Conservation (phyloP, 2,329 filamentous ascomycete genomes). For the Chrysoporthe austroafricana region DNA sequence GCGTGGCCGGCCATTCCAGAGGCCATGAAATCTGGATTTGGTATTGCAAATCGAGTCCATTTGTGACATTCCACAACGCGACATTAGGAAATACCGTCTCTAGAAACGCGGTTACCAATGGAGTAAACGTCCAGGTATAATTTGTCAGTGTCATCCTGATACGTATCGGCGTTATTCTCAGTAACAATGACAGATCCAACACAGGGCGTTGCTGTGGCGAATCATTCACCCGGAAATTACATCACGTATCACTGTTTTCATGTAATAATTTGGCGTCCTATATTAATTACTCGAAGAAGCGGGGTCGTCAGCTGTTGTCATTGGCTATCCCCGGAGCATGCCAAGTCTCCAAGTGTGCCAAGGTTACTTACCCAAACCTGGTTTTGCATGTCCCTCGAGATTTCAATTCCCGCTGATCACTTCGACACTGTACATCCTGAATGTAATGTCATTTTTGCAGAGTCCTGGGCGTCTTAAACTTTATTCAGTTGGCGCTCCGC, state of each 20-base stretch:
- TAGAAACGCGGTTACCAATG: slow-evolving; percentile 24
- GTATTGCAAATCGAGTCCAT: slow-evolving; percentile 25
- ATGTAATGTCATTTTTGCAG: too few species aligned
- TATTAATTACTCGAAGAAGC: not conserved
- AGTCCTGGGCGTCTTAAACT: too few species aligned
- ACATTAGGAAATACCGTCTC: slow-evolving; percentile 28
- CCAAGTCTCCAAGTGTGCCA: not conserved
- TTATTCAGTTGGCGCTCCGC: too few species aligned
- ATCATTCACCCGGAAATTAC: too few species aligned
- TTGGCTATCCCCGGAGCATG: not conserved
- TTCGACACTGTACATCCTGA: too few species aligned
- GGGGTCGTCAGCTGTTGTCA: not conserved
- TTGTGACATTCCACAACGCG: slow-evolving; percentile 29
- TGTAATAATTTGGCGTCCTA: too few species aligned
- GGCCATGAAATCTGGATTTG: slow-evolving; percentile 30
- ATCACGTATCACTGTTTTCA: too few species aligned
- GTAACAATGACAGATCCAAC: not conserved
- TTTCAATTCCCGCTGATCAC: too few species aligned
- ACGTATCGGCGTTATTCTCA: not conserved
- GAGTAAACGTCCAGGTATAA: slow-evolving; percentile 34
- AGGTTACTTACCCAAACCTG: not conserved
- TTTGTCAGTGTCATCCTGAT: slow-evolving; percentile 18
- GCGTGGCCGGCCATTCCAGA: slow-evolving; percentile 25
- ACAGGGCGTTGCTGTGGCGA: too few species aligned
- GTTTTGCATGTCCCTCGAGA: not conserved